phyloP scores from a whole-genome alignment of 116 monocot genomes.

The Cymodocea nodosa region DNA sequence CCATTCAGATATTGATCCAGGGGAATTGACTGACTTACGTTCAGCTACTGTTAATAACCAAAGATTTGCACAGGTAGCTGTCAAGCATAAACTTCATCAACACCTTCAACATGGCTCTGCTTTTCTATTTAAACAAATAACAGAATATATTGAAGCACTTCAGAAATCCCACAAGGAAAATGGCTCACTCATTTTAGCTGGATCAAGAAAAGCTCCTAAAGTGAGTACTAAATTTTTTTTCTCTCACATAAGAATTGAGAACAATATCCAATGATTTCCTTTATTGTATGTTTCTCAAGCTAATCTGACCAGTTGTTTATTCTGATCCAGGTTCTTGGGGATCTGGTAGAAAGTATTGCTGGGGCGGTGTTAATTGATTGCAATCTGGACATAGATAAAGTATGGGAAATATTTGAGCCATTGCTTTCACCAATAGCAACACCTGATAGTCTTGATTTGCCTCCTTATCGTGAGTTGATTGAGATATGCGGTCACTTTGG shows the following conservation, averaged over 20 bases:
- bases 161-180: constrained; percentile 14
- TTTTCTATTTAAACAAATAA: constrained; percentile 56
- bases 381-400: constrained; percentile 37
- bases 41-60: constrained; percentile 90
- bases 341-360: constrained; percentile 91
- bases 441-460: constrained; percentile 65
- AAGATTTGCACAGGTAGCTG: constrained; percentile 73
- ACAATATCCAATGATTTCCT: not conserved
- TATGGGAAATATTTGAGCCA: constrained; percentile 69
- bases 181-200: constrained; percentile 3
- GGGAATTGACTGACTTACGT: constrained; percentile 75
- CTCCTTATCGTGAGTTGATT: constrained; percentile 49
- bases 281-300: too few relatives aligned
- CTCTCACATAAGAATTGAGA: not conserved
- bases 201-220: constrained; percentile 47
- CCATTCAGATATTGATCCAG: constrained; percentile 58
- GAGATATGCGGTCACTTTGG: constrained; percentile 62
- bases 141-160: constrained; percentile 34
- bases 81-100: constrained; percentile 58
- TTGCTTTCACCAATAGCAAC: constrained; percentile 85
- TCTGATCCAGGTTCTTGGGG: constrained; percentile 63
- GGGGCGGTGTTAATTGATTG: constrained; percentile 83
- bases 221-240: constrained; percentile 17
- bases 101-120: constrained; percentile 78
- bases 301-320: too few relatives aligned